phyloP scores from a whole-genome alignment of 345 rosid species.

The Rubroshorea leprosula region DNA sequence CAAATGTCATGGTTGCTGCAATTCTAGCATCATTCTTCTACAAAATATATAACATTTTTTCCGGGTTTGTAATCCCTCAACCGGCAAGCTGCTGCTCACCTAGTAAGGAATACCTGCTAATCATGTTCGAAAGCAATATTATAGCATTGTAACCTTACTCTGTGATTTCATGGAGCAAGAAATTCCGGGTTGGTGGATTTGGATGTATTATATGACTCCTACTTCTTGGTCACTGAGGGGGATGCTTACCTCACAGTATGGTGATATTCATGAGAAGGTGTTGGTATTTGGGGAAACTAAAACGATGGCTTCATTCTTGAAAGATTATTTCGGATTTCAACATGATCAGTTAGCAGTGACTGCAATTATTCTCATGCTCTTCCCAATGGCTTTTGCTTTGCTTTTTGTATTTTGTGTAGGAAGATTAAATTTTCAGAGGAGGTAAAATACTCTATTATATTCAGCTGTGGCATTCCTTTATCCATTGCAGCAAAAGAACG shows the following conservation, averaged over 20 bases:
- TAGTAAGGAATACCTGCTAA: neutral
- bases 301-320: constrained; percentile 37
- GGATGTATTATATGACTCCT: constrained; percentile 58
- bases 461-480: no score
- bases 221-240: constrained; percentile 68
- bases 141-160: neutral
- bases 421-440: constrained; percentile 49
- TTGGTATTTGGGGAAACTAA: constrained; percentile 46
- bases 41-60: constrained; percentile 42
- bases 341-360: constrained; percentile 33
- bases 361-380: constrained; percentile 35
- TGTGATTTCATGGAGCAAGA: constrained; percentile 34
- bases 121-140: neutral
- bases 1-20: constrained; percentile 53
- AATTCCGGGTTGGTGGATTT: constrained; percentile 78
- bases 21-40: constrained; percentile 39
- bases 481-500: no score
- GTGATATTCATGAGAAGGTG: constrained; percentile 45
- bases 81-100: constrained; percentile 39
- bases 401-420: constrained; percentile 51
- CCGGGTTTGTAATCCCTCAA: constrained; percentile 62
- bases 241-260: constrained; percentile 62
- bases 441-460: constrained; percentile 32
- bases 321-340: constrained; percentile 53
- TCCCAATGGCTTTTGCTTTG: constrained; percentile 48